Conservation (phyloP, 2,329 filamentous ascomycete genomes). For the Apiospora malaysiana region DNA sequence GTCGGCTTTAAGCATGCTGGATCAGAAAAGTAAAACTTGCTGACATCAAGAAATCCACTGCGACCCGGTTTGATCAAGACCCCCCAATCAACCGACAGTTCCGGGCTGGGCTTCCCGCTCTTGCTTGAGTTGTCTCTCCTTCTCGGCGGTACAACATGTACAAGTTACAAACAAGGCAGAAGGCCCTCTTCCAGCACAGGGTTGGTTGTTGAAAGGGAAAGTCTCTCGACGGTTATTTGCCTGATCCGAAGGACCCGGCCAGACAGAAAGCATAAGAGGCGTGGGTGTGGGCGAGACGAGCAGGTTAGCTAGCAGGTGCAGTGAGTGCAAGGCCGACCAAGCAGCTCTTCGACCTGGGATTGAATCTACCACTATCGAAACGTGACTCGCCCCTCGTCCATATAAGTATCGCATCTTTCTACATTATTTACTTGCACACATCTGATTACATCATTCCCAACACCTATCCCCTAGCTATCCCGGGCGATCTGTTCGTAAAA, state of each 20-base stretch:
- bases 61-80: conserved; percentile 11
- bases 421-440: not conserved
- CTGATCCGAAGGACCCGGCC: conserved; percentile 9
- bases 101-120: conserved; percentile 4
- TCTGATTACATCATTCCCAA: not conserved
- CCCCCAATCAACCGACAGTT: conserved; percentile 15
- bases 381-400: not conserved
- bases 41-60: not conserved
- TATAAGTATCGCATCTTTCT: no score
- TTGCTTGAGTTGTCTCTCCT: conserved; percentile 9
- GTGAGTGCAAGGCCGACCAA: not conserved
- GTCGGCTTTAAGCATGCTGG: conserved; percentile 16
- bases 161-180: conserved; percentile 15
- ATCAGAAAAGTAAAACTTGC: conserved; percentile 18
- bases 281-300: not conserved
- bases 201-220: conserved; percentile 6
- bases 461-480: not conserved
- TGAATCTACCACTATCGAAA: no score
- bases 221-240: not conserved
- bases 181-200: not conserved
- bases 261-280: not conserved
- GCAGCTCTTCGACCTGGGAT: not conserved
- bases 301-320: no score
- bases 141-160: conserved; percentile 15
- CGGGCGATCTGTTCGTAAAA: conserved; percentile 17